Conservation (phyloP, 352 stramenopile species). For the Phytopythium oedochilum region DNA sequence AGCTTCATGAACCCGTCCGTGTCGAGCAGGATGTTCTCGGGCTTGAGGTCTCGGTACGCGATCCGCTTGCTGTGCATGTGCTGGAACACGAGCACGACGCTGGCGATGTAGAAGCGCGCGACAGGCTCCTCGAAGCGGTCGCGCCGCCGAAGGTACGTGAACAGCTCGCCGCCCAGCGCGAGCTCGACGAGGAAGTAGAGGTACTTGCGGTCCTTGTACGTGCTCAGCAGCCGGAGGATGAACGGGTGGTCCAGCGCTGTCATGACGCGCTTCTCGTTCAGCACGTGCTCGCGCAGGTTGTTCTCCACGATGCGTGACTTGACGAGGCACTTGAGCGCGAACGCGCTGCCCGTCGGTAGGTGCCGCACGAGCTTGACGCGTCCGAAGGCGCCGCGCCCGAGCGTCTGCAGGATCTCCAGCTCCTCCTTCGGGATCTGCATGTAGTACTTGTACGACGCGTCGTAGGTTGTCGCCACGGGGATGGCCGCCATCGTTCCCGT, state of each 20-base stretch:
- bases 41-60: constrained; percentile 90
- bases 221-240: constrained; percentile 88
- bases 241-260: constrained; percentile 86
- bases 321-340: constrained; percentile 91
- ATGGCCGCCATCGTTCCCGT: background rate
- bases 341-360: constrained; percentile 54
- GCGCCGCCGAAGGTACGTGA: constrained; percentile 82
- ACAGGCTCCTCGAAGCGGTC: constrained; percentile 74
- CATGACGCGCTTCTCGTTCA: constrained; percentile 91
- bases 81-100: constrained; percentile 88
- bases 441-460: constrained; percentile 62
- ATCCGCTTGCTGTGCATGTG: constrained; percentile 90
- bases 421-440: constrained; percentile 69
- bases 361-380: constrained; percentile 87
- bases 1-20: constrained; percentile 88
- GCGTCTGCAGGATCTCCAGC: constrained; percentile 69
- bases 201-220: constrained; percentile 88
- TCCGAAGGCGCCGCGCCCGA: constrained; percentile 85
- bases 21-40: constrained; percentile 87
- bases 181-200: constrained; percentile 93
- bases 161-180: constrained; percentile 89
- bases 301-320: constrained; percentile 90
- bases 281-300: constrained; percentile 89
- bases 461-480: background rate
- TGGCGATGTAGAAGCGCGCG: constrained; percentile 85